Base-by-base conservation (phyloP, 176 grass and related monocot species). In the Triticum turgidum region DNA sequence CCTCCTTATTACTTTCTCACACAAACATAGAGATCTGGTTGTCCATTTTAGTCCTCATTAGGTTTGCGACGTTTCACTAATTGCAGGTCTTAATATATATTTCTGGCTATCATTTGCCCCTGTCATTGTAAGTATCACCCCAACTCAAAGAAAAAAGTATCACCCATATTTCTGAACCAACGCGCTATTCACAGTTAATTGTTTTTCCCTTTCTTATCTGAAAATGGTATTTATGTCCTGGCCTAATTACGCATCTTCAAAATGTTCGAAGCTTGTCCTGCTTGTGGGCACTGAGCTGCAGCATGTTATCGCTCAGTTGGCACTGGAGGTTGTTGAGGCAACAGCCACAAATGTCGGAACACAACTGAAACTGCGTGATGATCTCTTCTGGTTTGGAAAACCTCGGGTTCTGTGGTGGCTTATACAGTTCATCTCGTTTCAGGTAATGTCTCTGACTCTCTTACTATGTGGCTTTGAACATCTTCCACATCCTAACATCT, bases 381-480 rank as follows among this genome's bases (percentile, higher is more conserved):
- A 94, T 86, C 88, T 98, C n/a, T 96, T 96, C 88, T 96, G 90
- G 93, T 98, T 98, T 96, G 91, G 93, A 82, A 98, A 94, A 47
- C 96, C 96, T 61, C 84, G 89, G 80, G 78, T 98, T 14, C 82
- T 98, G 37, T 92, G 91, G 90, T 94, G 94, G 97, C 87, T 98
- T 79, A 98, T 98, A 92, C 94, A 98, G 79, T 96, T 98, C 90
- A 98, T 98, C 72, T 98, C 97, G 4, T 98, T 98, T 88, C 97
- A 98, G 97, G 97, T 94, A 39, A 92, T 38, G 63, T 67, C 30
- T 73, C 20, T 77, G 49, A 37, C 74, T 61, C 34, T 6, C 56
- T 21, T 59, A 59, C 18, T 21, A 21, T 68, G n/a, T 82, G 9
- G 82, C 22, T 74, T 79, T 35, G 39, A 38, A 56, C 39, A 47